phyloP scores from a whole-genome alignment of 176 grass and related monocot species.

The Saccharum officinarum region DNA sequence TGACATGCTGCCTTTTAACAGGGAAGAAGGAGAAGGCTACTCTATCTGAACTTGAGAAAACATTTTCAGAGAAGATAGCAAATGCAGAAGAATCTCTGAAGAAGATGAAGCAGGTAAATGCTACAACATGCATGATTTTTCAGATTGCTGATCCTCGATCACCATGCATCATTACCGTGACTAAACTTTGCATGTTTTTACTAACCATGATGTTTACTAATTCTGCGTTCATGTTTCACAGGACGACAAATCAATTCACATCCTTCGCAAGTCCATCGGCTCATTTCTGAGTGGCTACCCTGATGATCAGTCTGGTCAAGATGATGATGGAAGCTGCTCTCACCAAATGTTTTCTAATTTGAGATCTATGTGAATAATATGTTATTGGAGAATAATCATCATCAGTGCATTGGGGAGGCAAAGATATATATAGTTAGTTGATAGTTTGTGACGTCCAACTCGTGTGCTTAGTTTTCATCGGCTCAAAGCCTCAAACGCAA shows the following conservation, averaged over 20 bases:
- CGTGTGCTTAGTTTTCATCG: background rate
- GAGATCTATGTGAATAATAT: slow-evolving; percentile 26
- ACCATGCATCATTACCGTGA: background rate
- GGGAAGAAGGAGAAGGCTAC: slow-evolving; percentile 85
- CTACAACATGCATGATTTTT: background rate
- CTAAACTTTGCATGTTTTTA: background rate
- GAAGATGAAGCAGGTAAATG: slow-evolving; percentile 79
- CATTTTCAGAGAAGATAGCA: slow-evolving; percentile 25
- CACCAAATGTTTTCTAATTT: background rate
- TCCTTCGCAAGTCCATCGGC: slow-evolving; percentile 79
- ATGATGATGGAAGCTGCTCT: slow-evolving; percentile 50
- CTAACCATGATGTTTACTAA: background rate
- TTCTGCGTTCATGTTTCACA: slow-evolving; percentile 34
- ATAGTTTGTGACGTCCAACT: background rate
- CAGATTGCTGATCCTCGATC: background rate
- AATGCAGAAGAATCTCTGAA: slow-evolving; percentile 81
- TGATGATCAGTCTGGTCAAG: slow-evolving; percentile 78
- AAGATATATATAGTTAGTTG: slow-evolving; percentile 2
- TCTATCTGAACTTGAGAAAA: slow-evolving; percentile 79
- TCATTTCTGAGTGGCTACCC: slow-evolving; percentile 64
- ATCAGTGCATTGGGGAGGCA: background rate
- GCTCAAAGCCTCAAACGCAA: background rate
- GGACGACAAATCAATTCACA: slow-evolving; percentile 88
- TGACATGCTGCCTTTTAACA: slow-evolving; percentile 31
- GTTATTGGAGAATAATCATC: slow-evolving; percentile 2